These are phyloP conservation scores for Trichoderma citrinoviride DNA, from an alignment of 2,329 filamentous ascomycete genomes.

Conservation along the genomic window DNA sequence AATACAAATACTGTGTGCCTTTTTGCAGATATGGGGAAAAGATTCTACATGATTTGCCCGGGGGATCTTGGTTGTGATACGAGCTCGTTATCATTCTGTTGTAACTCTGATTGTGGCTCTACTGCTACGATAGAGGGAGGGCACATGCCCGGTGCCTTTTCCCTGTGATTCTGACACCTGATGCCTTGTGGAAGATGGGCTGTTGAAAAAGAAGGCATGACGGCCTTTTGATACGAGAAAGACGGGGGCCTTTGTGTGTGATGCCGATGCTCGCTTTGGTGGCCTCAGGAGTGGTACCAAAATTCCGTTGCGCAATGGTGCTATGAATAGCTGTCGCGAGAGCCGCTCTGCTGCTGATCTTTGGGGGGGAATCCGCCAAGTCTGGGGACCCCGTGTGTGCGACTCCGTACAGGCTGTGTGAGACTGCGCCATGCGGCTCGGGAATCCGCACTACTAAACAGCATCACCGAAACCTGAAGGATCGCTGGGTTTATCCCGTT, in stretches of 20 bases:
- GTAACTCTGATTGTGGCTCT: conserved; percentile 4
- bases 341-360: neutral
- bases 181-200: neutral
- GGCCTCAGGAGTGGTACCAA: neutral
- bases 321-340: neutral
- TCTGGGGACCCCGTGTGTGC: conserved; percentile 10
- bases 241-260: neutral
- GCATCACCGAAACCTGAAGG: neutral
- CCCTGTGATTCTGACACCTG: neutral
- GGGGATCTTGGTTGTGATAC: neutral
- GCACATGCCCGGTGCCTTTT: neutral
- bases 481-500: neutral
- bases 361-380: neutral
- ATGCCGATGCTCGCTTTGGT: neutral
- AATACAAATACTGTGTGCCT: no score
- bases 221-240: neutral
- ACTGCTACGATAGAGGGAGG: neutral
- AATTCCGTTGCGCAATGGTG: neutral
- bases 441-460: no score
- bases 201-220: neutral
- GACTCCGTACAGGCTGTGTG: conserved; percentile 6
- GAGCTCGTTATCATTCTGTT: conserved; percentile 5
- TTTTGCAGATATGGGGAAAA: no score
- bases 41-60: neutral
- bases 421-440: neutral